Conservation (phyloP, 805 yeast genomes). For the Jamesozyma lodderae region DNA sequence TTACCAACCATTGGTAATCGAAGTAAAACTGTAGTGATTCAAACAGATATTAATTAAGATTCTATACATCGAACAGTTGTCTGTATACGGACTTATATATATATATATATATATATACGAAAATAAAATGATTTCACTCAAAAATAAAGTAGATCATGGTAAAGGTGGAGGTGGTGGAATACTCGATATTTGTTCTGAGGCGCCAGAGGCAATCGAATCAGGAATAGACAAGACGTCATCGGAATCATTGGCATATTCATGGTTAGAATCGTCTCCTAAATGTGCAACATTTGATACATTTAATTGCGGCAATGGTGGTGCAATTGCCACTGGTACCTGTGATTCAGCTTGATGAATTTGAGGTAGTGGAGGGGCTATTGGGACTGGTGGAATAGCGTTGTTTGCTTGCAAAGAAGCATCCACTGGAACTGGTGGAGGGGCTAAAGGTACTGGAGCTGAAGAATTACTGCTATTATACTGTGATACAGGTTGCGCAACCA, state of each 20-base stretch:
- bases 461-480: no score
- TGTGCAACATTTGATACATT: background rate
- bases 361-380: slow-evolving; percentile 39
- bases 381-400: slow-evolving; percentile 26
- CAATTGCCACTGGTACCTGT: slow-evolving; percentile 20
- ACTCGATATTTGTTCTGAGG: slow-evolving; percentile 13
- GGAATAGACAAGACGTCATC: slow-evolving; percentile 30
- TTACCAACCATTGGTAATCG: no score
- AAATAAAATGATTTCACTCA: no score
- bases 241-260: slow-evolving; percentile 5
- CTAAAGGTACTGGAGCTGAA: background rate
- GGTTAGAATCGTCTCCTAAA: background rate
- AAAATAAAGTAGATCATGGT: slow-evolving; percentile 12
- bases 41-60: no score
- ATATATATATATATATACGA: background rate
- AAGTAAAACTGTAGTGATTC: no score
- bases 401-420: slow-evolving; percentile 11
- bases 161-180: slow-evolving; percentile 30
- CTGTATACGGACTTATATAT: no score
- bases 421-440: slow-evolving; percentile 15
- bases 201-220: slow-evolving; percentile 28
- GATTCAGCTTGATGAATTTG: slow-evolving; percentile 5
- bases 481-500: no score
- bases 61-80: no score
- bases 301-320: slow-evolving; percentile 8